Percentiles rank a stretch among this genome's conserved stretches.
Conservation (phyloP, 176 grass and related monocot species). For the Juncus inflexus region DNA sequence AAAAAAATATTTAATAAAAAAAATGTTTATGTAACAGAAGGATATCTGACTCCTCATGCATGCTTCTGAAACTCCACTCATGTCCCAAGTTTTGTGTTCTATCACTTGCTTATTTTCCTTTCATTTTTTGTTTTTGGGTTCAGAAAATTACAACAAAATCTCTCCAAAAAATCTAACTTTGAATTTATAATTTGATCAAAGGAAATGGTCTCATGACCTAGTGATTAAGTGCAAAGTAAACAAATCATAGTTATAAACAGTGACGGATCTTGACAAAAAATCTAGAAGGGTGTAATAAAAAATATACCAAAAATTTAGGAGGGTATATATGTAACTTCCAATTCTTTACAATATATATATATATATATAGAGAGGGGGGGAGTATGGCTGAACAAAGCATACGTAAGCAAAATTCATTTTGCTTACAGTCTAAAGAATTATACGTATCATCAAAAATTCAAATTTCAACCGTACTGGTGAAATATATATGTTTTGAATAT, state of each 20-base stretch:
- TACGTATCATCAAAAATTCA: too few species aligned
- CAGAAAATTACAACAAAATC: neutral
- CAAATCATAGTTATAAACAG: neutral
- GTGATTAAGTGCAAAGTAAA: neutral
- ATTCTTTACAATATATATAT: neutral
- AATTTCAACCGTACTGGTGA: too few species aligned
- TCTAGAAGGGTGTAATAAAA: neutral
- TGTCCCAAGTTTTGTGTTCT: neutral
- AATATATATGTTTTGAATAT: too few species aligned
- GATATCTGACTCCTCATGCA: constrained; percentile 11
- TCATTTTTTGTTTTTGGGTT: neutral
- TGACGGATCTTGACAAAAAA: neutral
- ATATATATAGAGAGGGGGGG: too few species aligned
- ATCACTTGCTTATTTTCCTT: neutral
- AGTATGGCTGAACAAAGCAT: too few species aligned
- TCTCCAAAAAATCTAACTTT: neutral
- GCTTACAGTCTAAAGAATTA: too few species aligned
- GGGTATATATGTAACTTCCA: neutral
- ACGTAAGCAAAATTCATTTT: too few species aligned
- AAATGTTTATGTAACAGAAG: constrained; percentile 2
- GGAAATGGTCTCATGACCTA: too few species aligned
- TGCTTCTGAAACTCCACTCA: constrained; percentile 23
- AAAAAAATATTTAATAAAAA: constrained; percentile 1
- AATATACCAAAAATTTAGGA: neutral
- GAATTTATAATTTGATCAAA: too few species aligned